Evolutionary conservation across 305 asterid genomes (phyloP), one percentile per base, ranked within the genome.

Genomic region (Withania somnifera): DNA sequence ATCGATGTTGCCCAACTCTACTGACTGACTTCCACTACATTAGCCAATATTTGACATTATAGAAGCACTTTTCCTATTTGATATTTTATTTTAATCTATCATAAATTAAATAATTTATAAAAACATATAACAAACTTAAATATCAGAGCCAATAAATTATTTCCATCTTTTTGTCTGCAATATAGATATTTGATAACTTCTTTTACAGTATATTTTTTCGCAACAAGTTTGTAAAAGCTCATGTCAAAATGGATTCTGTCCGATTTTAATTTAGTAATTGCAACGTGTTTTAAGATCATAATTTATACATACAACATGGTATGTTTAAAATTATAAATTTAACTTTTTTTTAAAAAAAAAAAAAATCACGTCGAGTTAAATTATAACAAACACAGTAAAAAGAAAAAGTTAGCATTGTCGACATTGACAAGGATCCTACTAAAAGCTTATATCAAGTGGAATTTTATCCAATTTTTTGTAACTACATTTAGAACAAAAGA

Each of bases 21-120:
- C 86, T 84, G 86, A 45, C 87, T 68, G 90, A 17, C 78, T 57
- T 87, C 71, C 86, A 77, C 14, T 81, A 50, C 42, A 78, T 77
- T 28, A 83, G 77, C 81, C 85, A 87, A 20, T 68, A 66, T 30
- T 26, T 28, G 71, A 28, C n/a, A 30, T 61, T 61, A 61, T 7
- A 10, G 14, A 28, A 14, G 10, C 1, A 51, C 15, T 3, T 45
- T 11, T 11, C 2, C 5, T 5, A 9, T 22, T 5, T 0, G 4
- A 11, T 24, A 58, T 24, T 58, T 58, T 11, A 24, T 58, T 58
- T 58, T 58, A 24, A 22, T 24, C 11, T 58, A 30, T 3, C 34
- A 30, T 30, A n/a, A n/a, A n/a, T n/a, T n/a, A n/a, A n/a, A n/a
- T n/a, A n/a, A n/a, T n/a, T n/a, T n/a, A n/a, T n/a, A n/a, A n/a